These are phyloP conservation scores for Discostella stelligeroides DNA, from an alignment of 108 stramenopile genomes.

Conservation along the genomic window DNA sequence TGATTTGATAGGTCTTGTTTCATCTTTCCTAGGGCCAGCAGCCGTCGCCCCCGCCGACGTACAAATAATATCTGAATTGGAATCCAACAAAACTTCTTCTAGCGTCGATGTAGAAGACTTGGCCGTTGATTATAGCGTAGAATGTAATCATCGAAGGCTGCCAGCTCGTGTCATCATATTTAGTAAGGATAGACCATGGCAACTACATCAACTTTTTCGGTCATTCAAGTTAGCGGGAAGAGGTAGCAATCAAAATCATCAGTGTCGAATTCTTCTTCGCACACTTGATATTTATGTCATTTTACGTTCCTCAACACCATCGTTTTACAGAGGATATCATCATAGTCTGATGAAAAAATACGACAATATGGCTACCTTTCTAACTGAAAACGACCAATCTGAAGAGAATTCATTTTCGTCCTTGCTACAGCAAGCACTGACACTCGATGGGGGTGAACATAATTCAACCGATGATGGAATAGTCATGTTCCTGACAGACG, in stretches of 20 bases:
- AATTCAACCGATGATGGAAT: background rate
- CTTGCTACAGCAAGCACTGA: slow-evolving; percentile 15
- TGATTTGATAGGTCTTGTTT: slow-evolving; percentile 24
- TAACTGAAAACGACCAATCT: slow-evolving; percentile 7
- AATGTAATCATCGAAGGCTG: background rate
- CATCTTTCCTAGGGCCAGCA: slow-evolving; percentile 23
- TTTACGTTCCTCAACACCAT: slow-evolving; percentile 9
- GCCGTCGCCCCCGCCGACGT: background rate
- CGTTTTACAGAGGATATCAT: slow-evolving; percentile 15
- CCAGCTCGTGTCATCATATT: slow-evolving; percentile 44
- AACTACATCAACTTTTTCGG: slow-evolving; percentile 40
- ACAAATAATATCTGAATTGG: background rate
- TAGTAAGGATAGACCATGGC: slow-evolving; percentile 60
- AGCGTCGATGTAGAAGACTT: background rate
- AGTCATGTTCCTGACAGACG: slow-evolving; percentile 56
- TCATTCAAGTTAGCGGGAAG: slow-evolving; percentile 29
- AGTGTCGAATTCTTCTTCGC: background rate
- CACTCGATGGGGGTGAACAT: slow-evolving; percentile 10
- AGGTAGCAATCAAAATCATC: background rate
- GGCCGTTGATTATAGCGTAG: too few species aligned
- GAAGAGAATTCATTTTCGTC: slow-evolving; percentile 26
- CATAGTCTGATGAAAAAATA: slow-evolving; percentile 13
- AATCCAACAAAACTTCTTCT: too few species aligned
- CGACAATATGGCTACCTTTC: slow-evolving; percentile 12
- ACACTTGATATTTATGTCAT: slow-evolving; percentile 23